Evolutionary conservation across 1,284 basidiomycete species (phyloP), one percentile per base, ranked within the genome.

Genomic region (Austroboletus olivaceoglutinosus): DNA sequence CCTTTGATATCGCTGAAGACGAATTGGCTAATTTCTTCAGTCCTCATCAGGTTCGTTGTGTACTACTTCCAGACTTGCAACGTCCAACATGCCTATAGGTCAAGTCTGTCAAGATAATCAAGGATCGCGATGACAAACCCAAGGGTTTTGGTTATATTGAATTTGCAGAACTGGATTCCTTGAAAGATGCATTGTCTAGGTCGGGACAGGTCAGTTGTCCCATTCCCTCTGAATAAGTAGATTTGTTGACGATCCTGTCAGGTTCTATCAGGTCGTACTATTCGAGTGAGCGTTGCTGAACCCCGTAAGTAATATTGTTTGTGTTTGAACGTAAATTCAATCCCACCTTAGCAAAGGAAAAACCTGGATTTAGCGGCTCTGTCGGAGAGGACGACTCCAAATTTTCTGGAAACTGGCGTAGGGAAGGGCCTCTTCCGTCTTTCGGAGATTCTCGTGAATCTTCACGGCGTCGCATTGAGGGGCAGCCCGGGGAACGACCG

Each of bases 81-180:
- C 47, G 50, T 33, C 19, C 36, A 50, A 54, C 47, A 39, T n/a
- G 31, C 43, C 33, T 39, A 16, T 59, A 91, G 86, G 80, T 86
- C 55, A 89, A 90, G 68, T 87, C 86, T 22, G 83, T 94, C 57
- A 94, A 98, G 75, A 89, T 99, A 57, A 95, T 99, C 69, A 89
- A 82, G 62, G 94, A 95, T 63, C 81, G 85, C 51, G 87, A 89
- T 45, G 93, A 95, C 48, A 93, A 93, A 69, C 90, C 93, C 30
- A 98, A 98, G 71, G 97, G 97, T 1, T 99, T 98, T 72, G 97
- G 96, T 30, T 99, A 99, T 68, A 86, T 98, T 57, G 96, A 99
- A 69, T 99, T 98, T 65, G 80, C 77, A 34, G 86, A 87, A 47
- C 68, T 93, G 51, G 91, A 94, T 34, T 85, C 83, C 40, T 76